A percentile compares a stretch with the other conserved stretches of the same genome.
Evolutionary conservation across 371 early-diverging fungal species (phyloP).

Genomic region (Saksenaea vasiformis): DNA sequence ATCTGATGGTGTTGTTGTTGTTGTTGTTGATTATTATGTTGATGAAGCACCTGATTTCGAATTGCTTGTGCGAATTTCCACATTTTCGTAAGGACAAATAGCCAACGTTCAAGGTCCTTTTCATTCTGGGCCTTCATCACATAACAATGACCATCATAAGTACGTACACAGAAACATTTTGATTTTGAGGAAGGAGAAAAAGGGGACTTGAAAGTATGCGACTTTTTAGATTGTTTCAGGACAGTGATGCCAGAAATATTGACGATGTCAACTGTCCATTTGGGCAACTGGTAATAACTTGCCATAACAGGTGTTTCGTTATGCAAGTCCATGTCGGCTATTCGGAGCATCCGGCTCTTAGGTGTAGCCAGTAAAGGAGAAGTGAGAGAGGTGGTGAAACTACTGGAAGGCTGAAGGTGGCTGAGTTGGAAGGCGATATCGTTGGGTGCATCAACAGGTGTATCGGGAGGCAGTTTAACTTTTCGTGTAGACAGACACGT

Average conservation of each 20-base stretch:
- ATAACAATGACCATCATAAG: conserved; percentile 31
- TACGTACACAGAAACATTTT: conserved; percentile 47
- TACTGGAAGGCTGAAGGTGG: conserved; percentile 15
- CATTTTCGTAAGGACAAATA: conserved; percentile 55
- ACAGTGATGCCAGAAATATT: conserved; percentile 43
- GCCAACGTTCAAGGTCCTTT: conserved; percentile 53
- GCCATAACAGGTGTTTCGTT: conserved; percentile 14
- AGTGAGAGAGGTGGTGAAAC: conserved; percentile 28
- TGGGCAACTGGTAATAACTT: conserved; percentile 49
- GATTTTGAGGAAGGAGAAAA: conserved; percentile 18
- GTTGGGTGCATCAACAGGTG: conserved; percentile 19
- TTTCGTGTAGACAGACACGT: conserved; percentile 45
- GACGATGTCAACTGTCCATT: conserved; percentile 45
- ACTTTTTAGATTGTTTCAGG: conserved; percentile 32
- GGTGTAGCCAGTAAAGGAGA: conserved; percentile 45
- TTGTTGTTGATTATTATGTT: conserved; percentile 19
- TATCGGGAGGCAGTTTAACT: conserved; percentile 37
- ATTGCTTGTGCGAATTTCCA: conserved; percentile 46
- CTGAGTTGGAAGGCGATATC: conserved; percentile 9
- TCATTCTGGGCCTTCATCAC: conserved; percentile 48
- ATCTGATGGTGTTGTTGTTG: conserved; percentile 16
- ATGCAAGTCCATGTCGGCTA: conserved; percentile 6
- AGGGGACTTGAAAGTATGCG: conserved; percentile 10
- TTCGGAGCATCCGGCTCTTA: conserved; percentile 24
- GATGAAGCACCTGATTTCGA: conserved; percentile 13